Evolutionary conservation across 495 filamentous ascomycete species (phyloP), one percentile per base, ranked within the genome.

Genomic region (Lasiosphaeriaceae sp.): DNA sequence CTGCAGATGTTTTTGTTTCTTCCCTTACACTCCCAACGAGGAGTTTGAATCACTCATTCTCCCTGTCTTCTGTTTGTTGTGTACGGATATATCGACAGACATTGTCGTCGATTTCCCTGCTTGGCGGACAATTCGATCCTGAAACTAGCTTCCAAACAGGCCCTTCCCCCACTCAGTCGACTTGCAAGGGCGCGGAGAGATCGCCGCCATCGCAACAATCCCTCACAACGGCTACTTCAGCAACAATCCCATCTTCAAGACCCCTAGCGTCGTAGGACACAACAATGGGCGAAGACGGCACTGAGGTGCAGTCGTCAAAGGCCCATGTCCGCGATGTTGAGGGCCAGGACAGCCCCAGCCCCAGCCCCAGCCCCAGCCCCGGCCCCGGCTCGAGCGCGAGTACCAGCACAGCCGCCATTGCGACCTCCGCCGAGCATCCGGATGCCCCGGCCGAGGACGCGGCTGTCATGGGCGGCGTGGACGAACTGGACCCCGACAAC

Each of bases 371-470:
- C 17, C 47, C 53, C 11, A 48, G 12, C 23, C n/a, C n/a, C 4
- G 37, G 19, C 46, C 29, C 44, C 24, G 55, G 54, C 17, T 47
- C 53, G 6, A 48, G 12, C 23, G 35, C 57, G n/a, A 61, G 43
- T 22, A 43, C 56, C 16, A 41, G 43, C n/a, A 52, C 52, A 2
- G 48, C 17, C n/a, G 46, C 58, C 14, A 59, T 43, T 21, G 47
- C 56, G 20, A 60, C 60, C 50, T 58, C 60, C 22, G 52, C 46
- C 51, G 64, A 69, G 43, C 70, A 71, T 22, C 69, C 70, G 24
- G 70, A 74, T 54, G 64, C 65, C 11, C 70, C 70, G 11, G 60
- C 73, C 19, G 59, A 57, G 21, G 62, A 58, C 23, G 22, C 57
- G 21, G 37, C 45, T 16, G 43, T 6, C 31, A 45, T 63, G 34